Evolutionary conservation across 495 filamentous ascomycete species (phyloP), one percentile per base, ranked within the genome.

Genomic region (Eremomyces bilateralis): DNA sequence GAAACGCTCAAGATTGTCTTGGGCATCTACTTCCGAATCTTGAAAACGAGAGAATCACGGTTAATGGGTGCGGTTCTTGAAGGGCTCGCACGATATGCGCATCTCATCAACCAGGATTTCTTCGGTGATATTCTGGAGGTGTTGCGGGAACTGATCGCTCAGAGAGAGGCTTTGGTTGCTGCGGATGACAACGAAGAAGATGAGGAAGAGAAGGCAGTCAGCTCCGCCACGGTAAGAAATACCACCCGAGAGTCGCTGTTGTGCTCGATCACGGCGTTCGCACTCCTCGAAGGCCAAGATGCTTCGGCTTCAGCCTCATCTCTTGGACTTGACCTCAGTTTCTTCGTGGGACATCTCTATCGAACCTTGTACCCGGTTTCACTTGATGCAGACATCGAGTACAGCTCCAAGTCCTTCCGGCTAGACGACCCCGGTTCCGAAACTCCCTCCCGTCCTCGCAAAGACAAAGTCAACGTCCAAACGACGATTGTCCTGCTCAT

Each of bases 51-150:
- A 20, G 68, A 70, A 5, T 67, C 67, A 13, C 64, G 70, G 35
- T 67, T 97, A 8, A 94, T 94, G 81, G 88, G 85, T 4, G 81
- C 83, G 21, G 84, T 93, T 0, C 61, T 88, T 3, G 82, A 97
- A 53, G 88, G 88, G 32, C 60, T 97, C 19, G 84, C 84, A 32
- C 74, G 73, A 51, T 95, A 92, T 53, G 73, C 83, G 13, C 88
- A 92, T 50, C 61, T 97, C 13, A 94, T 97, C 61, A 97, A 97
- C 58, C 77, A 94, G 47, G 75, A 95, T 49, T 93, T 95, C 61
- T 97, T 97, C 51, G 88, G 88, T 15, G 88, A 94, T 52, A 59
- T 97, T 22, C 70, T 97, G 15, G 90, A 94, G 48, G 83, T 80
- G 4, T 60, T 97, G 19, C 88, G 88, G 51, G 90, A 94, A 37